Evolutionary conservation across 352 stramenopile species (phyloP), one percentile per base, ranked within the genome.

Genomic region (Globisporangium carolinianum): DNA sequence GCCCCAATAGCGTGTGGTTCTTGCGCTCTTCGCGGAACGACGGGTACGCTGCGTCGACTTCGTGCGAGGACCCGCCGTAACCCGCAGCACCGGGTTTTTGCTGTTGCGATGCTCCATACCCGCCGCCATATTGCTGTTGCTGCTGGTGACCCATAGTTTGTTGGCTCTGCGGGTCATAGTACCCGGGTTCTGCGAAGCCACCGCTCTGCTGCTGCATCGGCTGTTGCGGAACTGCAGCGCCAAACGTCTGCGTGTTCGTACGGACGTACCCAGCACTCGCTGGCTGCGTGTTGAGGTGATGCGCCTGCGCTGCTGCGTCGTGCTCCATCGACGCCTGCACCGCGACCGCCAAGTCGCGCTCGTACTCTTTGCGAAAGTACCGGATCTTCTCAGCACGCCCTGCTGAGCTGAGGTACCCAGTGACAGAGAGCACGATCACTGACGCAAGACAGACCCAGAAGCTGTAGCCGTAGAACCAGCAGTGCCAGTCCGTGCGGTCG

Each of bases 401-500:
- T 1, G 83, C 83, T 6, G 83, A 93, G 47, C 83, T 93, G 48
- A 86, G 50, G 61, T 93, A 93, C 14, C 83, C 83, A 0, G 83
- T 84, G 55, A 91, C 69, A 0, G 81, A 89, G 36, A 91, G 70
- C 46, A 89, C 67, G 63, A 91, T 89, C 15, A 93, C 83, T 9
- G 79, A 79, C 4, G 81, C 81, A n/a, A 93, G 68, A 58, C 81
- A 90, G 11, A 88, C 80, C 83, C 83, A 93, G 53, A 93, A 93
- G 62, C 83, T 93, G 61, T 81, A 90, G 14, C 83, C 83, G 58
- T 93, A 93, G 69, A 93, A 93, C 83, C 83, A 93, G 67, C 83
- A 93, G 48, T 75, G 75, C 83, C 83, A 93, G 42, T 89, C 56
- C 39, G 65, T 72, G 51, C 73, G 65, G 54, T 90, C 69, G 1